These are phyloP conservation scores for Saccharomyces pastorianus DNA, from an alignment of 1,139 yeast genomes.

Conservation along the genomic window DNA sequence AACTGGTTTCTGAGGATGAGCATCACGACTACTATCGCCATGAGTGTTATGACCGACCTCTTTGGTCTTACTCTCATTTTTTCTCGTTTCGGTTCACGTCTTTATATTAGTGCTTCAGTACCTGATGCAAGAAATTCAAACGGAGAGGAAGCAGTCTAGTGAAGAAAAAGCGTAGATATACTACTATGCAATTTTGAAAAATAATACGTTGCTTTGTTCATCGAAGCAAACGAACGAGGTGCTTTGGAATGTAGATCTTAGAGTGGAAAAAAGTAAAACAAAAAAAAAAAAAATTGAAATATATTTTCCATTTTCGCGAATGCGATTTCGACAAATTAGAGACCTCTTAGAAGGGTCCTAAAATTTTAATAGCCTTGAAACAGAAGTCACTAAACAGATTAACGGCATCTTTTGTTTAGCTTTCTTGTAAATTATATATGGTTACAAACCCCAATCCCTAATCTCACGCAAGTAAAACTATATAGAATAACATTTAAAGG, in stretches of 20 bases:
- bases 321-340: not conserved
- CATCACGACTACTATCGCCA: not conserved
- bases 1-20: not conserved
- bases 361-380: not conserved
- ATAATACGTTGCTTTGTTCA: not conserved
- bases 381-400: not conserved
- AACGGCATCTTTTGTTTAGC: not conserved
- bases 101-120: not conserved
- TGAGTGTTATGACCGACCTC: not conserved
- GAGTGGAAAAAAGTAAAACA: not conserved
- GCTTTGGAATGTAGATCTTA: not conserved
- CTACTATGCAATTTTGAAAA: not conserved
- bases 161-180: not conserved
- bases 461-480: not conserved
- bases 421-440: not conserved
- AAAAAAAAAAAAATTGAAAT: not conserved
- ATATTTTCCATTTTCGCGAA: not conserved
- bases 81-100: not conserved
- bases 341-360: not conserved
- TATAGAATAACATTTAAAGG: not conserved
- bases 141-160: not conserved
- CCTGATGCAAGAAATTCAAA: not conserved
- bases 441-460: not conserved
- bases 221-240: not conserved
- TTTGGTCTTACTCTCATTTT: not conserved